Evolutionary conservation across 164 flowering plant genomes (phyloP).

Genomic region (grape (Vitis vinifera)): DNA sequence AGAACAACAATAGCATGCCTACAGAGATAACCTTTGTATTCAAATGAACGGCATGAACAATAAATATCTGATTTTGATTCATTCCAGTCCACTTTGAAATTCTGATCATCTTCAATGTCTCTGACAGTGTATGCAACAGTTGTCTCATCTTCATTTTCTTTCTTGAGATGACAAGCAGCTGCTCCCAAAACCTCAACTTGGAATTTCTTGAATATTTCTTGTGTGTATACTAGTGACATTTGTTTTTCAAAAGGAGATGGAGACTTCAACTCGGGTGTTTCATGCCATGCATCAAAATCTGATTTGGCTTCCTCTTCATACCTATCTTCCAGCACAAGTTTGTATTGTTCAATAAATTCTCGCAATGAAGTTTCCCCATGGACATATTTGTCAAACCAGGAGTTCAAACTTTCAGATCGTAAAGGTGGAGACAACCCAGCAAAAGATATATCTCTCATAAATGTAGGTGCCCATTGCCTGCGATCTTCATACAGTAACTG

Average conservation of each 20-base stretch:
- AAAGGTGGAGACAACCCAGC: conserved; percentile 38
- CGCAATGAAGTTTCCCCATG: conserved; percentile 29
- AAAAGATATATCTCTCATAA: conserved; percentile 39
- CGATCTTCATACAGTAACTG: conserved; percentile 45
- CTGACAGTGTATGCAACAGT: conserved; percentile 31
- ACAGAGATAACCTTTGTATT: conserved; percentile 57
- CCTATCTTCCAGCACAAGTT: conserved; percentile 30
- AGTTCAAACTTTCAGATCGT: conserved; percentile 34
- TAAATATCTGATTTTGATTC: conserved; percentile 35
- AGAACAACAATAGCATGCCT: conserved; percentile 54
- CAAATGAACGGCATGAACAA: conserved; percentile 51
- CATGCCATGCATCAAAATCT: conserved; percentile 47
- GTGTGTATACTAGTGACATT: conserved; percentile 39
- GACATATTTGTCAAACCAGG: conserved; percentile 39
- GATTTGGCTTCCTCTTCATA: conserved; percentile 50
- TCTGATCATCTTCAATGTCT: conserved; percentile 47
- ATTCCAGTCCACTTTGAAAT: conserved; percentile 47
- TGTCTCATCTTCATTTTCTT: conserved; percentile 32
- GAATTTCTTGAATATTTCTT: conserved; percentile 45
- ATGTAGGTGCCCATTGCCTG: conserved; percentile 40
- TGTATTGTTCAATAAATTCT: conserved; percentile 35
- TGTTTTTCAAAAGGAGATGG: conserved; percentile 63
- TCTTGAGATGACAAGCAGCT: conserved; percentile 55
- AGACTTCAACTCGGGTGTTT: conserved; percentile 49
- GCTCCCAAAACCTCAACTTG: conserved; percentile 57